Base-by-base conservation (phyloP, 192 early-diverging fungal genomes). In the Spizellomyces punctatus region DNA sequence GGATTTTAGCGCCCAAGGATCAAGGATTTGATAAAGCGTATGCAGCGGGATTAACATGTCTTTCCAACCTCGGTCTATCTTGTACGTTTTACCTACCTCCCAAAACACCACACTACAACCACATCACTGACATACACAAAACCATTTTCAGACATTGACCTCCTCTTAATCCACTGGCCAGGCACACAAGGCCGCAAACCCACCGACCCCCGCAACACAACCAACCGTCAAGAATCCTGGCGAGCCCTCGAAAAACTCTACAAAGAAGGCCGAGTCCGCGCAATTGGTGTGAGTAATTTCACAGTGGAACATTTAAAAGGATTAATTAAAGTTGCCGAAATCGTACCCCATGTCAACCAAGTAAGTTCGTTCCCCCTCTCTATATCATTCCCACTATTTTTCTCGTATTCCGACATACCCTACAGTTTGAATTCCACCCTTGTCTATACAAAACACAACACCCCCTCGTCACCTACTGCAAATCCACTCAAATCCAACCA, bases 221-320 rank as follows among this genome's bases (percentile, higher is more conserved):
- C 46, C 14, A 79, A 76, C 66, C 69, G 78, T 4, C 65, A 27
- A 10, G 77, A 48, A 27, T 74, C 74, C 12, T 83, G 79, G 79
- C 64, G 59, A 0, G 82, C 82, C 8, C 72, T 83, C 36, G 74
- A 81, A 63, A 49, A 52, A 12, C 66, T 77, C 43, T 21, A 64
- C 55, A 73, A 69, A 16, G 74, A 78, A 43, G 78, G 81, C 0
- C 67, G 81, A 64, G 85, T 82, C 66, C 78, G 83, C 44, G 78
- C 77, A 45, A 92, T 93, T 63, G 92, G 92, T 10, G 88, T 93
- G 1, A 85, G 82, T 46, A 93, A 93, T 59, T 91, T 86, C 77
- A 74, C 79, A 14, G 80, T 79, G 19, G 58, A 65, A 3, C 85
- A 90, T 55, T 69, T 93, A n/a, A 71, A 46, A 65, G 66, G 54